A percentile compares a stretch with the other conserved stretches of the same genome.
phyloP scores from a whole-genome alignment of 208 protist species.

The Leishmania martiniquensis region DNA sequence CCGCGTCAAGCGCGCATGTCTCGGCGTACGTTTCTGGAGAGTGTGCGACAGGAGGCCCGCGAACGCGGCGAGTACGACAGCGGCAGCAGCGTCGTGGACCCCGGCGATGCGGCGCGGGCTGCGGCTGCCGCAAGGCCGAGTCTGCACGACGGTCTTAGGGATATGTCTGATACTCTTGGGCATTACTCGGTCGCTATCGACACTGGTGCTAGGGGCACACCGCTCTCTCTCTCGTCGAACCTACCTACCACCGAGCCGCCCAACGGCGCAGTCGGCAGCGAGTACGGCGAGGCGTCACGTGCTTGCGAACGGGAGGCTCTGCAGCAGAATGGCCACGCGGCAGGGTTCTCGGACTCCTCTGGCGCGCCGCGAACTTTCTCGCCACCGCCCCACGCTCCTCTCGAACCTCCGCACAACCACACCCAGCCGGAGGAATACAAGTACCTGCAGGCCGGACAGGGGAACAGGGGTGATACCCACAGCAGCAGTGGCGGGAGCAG shows the following conservation, averaged over 20 bases:
- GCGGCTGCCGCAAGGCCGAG: background rate
- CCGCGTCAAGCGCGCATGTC: constrained; percentile 16
- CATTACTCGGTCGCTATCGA: background rate
- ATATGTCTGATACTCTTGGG: background rate
- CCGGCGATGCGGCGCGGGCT: background rate
- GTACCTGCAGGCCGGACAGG: background rate
- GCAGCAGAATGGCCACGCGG: background rate
- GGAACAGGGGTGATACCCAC: background rate
- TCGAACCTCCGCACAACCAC: background rate
- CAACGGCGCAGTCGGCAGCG: background rate
- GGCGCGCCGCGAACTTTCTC: background rate
- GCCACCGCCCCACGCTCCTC: background rate
- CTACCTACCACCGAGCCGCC: background rate
- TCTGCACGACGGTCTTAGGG: background rate
- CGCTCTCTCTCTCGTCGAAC: background rate
- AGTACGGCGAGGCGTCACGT: background rate
- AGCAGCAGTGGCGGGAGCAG: background rate
- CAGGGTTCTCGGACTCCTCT: background rate
- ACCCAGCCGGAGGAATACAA: background rate
- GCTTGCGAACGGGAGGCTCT: too few species aligned
- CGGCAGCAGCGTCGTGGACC: background rate
- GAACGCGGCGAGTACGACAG: constrained; percentile 10
- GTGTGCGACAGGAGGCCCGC: constrained; percentile 35
- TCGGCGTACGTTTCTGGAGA: constrained; percentile 22
- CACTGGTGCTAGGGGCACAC: background rate